Conservation (phyloP, 129 eudicot genomes). For the Helichrysum umbraculigerum region DNA sequence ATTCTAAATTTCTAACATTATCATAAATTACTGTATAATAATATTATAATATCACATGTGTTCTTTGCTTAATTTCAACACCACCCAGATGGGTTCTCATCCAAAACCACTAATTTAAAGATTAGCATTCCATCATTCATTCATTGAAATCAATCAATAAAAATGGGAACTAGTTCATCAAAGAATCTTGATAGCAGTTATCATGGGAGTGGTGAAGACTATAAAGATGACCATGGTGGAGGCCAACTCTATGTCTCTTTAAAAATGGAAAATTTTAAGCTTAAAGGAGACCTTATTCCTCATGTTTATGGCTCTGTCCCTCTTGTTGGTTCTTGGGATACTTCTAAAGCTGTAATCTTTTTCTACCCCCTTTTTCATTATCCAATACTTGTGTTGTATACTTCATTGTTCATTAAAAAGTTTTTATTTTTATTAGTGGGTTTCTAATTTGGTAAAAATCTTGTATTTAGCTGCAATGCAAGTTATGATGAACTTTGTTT, state of each 20-base stretch:
- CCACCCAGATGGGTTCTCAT: slow-evolving; percentile 17
- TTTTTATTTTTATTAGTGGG: not conserved
- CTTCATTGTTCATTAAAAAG: not conserved
- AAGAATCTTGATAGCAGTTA: slow-evolving; percentile 56
- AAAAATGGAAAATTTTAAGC: slow-evolving; percentile 76
- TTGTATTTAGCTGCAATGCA: slow-evolving; percentile 1
- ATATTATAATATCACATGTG: not conserved
- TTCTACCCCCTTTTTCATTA: not conserved
- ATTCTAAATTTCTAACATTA: not conserved
- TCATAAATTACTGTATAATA: too few relatives aligned
- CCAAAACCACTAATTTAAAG: not conserved
- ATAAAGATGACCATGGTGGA: slow-evolving; percentile 66
- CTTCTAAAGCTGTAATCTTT: slow-evolving; percentile 74
- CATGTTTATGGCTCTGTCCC: slow-evolving; percentile 93
- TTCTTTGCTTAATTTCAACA: slow-evolving; percentile 18
- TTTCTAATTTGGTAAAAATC: not conserved
- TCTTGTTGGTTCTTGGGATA: slow-evolving; percentile 90
- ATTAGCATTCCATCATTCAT: not conserved
- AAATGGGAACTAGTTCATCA: slow-evolving; percentile 82
- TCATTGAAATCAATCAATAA: slow-evolving; percentile 2
- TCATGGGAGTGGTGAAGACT: slow-evolving; percentile 63
- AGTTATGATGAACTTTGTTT: not conserved
- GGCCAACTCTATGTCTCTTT: slow-evolving; percentile 94
- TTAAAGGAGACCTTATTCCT: slow-evolving; percentile 69
- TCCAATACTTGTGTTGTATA: not conserved